Evolutionary conservation across 768 basidiomycete species (phyloP).

Genomic region (Termitomyces titanicus): DNA sequence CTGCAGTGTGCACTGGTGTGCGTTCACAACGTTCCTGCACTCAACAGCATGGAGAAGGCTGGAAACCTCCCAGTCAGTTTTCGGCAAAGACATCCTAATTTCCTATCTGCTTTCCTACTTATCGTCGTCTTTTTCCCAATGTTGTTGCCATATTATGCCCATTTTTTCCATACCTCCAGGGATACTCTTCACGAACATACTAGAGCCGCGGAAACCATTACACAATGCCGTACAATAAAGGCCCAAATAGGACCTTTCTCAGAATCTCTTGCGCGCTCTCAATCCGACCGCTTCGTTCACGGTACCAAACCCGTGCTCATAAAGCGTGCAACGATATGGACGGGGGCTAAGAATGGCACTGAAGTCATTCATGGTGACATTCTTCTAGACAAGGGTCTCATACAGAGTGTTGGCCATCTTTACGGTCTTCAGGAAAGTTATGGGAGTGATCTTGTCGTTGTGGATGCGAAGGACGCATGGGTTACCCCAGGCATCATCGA

Average conservation of each 20-base stretch:
- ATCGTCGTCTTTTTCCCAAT: background rate
- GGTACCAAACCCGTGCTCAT: conserved; percentile 65
- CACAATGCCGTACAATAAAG: conserved; percentile 41
- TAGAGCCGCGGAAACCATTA: conserved; percentile 28
- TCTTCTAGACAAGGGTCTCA: conserved; percentile 65
- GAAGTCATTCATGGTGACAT: conserved; percentile 64
- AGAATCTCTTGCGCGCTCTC: conserved; percentile 43
- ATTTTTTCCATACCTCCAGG: background rate
- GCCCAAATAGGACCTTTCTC: conserved; percentile 38
- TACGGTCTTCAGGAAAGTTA: conserved; percentile 23
- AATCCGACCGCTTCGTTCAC: conserved; percentile 63
- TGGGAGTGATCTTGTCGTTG: conserved; percentile 37
- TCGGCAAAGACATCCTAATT: background rate
- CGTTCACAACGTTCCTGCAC: background rate
- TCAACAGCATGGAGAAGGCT: conserved; percentile 1
- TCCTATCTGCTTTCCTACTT: background rate
- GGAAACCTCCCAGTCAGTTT: background rate
- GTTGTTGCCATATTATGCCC: conserved; percentile 3
- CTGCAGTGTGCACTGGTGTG: background rate
- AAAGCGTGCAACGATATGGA: conserved; percentile 82
- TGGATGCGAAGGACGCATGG: conserved; percentile 72
- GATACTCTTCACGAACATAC: conserved; percentile 1
- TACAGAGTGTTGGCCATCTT: conserved; percentile 55
- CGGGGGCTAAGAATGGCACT: conserved; percentile 65
- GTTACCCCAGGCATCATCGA: conserved; percentile 75